Percentiles rank a stretch among this genome's conserved stretches.
These are phyloP conservation scores for Blastobotrys petasosporus DNA, from an alignment of 1,139 yeast genomes.

Conservation along the genomic window DNA sequence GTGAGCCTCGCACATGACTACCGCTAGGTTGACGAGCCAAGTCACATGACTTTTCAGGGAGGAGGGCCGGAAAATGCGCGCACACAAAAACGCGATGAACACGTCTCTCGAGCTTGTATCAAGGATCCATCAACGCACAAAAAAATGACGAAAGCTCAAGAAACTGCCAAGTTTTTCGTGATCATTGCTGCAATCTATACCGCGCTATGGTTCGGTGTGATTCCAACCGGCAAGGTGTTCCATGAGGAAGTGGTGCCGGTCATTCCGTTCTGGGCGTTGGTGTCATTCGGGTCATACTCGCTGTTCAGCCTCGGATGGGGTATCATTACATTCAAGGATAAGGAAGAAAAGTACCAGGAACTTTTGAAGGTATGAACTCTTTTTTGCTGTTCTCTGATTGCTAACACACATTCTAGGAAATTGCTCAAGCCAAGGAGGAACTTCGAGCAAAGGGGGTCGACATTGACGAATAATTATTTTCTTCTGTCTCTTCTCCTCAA, in stretches of 20 bases:
- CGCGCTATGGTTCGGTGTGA: constrained; percentile 46
- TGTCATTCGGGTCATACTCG: constrained; percentile 68
- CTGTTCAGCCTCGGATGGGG: constrained; percentile 68
- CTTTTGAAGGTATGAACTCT: constrained; percentile 38
- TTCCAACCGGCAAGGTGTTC: constrained; percentile 50
- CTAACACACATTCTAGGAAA: constrained; percentile 37
- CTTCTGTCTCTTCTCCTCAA: background rate
- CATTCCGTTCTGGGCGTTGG: constrained; percentile 68
- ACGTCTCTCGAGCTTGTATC: no score
- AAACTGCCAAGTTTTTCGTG: constrained; percentile 47
- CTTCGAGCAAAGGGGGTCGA: constrained; percentile 53
- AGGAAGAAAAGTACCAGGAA: constrained; percentile 62
- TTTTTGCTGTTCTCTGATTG: background rate
- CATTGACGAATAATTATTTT: constrained; percentile 17
- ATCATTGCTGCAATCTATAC: constrained; percentile 47
- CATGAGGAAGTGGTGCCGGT: constrained; percentile 56
- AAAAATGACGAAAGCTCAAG: constrained; percentile 65
- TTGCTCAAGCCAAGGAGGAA: constrained; percentile 59
- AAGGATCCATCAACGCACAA: no score
- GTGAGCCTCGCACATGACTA: no score
- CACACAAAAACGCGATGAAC: no score
- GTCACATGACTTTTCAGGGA: no score
- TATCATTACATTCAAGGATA: constrained; percentile 65
- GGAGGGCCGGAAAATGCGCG: no score
- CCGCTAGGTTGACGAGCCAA: no score